Percentiles rank a stretch among this genome's conserved stretches.
Evolutionary conservation across 257 asterid genomes (phyloP).

Genomic region (Primulina eburnea): DNA sequence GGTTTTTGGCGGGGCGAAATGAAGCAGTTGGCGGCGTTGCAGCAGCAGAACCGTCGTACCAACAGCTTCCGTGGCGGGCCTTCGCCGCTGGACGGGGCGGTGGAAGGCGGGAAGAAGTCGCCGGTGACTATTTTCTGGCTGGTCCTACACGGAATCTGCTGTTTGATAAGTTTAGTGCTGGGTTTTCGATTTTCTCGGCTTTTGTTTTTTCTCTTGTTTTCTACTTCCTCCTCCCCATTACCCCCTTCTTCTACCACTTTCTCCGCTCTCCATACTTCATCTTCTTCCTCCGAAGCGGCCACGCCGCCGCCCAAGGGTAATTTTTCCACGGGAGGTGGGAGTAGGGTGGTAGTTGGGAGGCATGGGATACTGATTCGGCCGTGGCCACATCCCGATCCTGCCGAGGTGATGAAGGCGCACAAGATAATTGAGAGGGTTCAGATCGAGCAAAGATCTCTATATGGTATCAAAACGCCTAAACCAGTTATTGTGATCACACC

Average conservation of each 20-base stretch:
- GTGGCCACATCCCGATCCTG: slow-evolving; percentile 99
- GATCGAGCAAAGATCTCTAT: slow-evolving; percentile 77
- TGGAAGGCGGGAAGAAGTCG: slow-evolving; percentile 61
- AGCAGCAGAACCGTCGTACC: slow-evolving; percentile 83
- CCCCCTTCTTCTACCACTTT: slow-evolving; percentile 38
- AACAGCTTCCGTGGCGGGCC: slow-evolving; percentile 66
- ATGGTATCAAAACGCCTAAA: slow-evolving; percentile 77
- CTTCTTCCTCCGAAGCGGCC: slow-evolving; percentile 17
- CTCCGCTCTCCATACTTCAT: slow-evolving; percentile 32
- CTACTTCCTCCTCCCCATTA: slow-evolving; percentile 35
- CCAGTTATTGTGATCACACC: slow-evolving; percentile 79
- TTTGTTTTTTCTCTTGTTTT: slow-evolving; percentile 65
- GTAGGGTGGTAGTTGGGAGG: slow-evolving; percentile 91
- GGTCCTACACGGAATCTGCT: slow-evolving; percentile 68
- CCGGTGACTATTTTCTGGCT: slow-evolving; percentile 82
- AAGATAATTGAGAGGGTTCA: slow-evolving; percentile 83
- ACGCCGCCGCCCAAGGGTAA: slow-evolving; percentile 37
- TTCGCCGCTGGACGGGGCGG: slow-evolving; percentile 60
- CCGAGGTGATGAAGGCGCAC: slow-evolving; percentile 90
- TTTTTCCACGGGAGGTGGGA: slow-evolving; percentile 34
- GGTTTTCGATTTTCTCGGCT: slow-evolving; percentile 94
- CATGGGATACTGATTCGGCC: slow-evolving; percentile 89
- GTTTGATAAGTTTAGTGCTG: slow-evolving; percentile 78
- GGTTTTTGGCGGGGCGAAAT: slow-evolving; percentile 27
- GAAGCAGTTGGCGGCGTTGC: slow-evolving; percentile 85